A percentile compares a stretch with the other conserved stretches of the same genome.
phyloP scores from a whole-genome alignment of 1,284 basidiomycete genomes.

The Pterulicium gracile region DNA sequence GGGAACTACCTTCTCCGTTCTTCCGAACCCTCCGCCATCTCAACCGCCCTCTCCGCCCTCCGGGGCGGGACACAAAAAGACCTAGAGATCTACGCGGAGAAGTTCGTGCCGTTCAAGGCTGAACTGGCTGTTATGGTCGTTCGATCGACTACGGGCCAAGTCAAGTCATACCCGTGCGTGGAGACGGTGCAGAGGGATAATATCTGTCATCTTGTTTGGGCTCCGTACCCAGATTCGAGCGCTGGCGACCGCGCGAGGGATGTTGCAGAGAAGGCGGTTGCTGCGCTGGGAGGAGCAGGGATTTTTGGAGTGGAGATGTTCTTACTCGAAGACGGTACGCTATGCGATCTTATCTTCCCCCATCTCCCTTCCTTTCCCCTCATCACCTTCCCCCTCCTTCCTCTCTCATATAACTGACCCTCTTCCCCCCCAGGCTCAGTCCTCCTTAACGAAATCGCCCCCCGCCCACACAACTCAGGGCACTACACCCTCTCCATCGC shows the following conservation, averaged over 20 bases:
- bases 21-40: conserved; percentile 54
- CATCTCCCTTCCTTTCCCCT: not conserved
- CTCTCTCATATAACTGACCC: conserved; percentile 7
- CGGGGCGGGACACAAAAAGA: conserved; percentile 35
- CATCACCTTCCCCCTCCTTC: conserved; percentile 4
- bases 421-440: conserved; percentile 59
- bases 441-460: conserved; percentile 95
- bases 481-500: conserved; percentile 96
- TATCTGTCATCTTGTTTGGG: conserved; percentile 90
- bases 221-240: conserved; percentile 60
- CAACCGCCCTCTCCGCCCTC: conserved; percentile 29
- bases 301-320: conserved; percentile 99
- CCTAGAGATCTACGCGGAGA: conserved; percentile 92
- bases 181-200: conserved; percentile 95
- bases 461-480: conserved; percentile 97
- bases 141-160: conserved; percentile 63
- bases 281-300: conserved; percentile 80
- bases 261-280: conserved; percentile 80
- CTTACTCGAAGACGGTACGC: conserved; percentile 74
- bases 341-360: too few species aligned
- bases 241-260: conserved; percentile 55
- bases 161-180: conserved; percentile 83
- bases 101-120: conserved; percentile 83
- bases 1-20: conserved; percentile 79
- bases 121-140: conserved; percentile 99